Evolutionary conservation across 1,139 yeast genomes (phyloP).

Genomic region (Kodamaea ohmeri): DNA sequence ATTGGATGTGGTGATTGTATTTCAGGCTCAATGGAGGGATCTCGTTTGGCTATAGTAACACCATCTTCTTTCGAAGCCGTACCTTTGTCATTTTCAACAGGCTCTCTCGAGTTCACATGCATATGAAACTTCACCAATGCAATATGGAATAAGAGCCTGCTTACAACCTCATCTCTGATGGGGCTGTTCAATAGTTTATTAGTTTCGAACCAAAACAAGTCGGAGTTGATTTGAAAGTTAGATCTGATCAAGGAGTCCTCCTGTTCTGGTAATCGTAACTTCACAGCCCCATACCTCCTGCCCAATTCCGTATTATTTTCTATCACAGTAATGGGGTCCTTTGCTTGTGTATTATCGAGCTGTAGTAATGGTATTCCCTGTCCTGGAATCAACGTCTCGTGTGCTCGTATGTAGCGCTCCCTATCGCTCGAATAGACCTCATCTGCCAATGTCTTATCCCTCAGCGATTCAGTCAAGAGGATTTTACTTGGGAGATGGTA

Average conservation of each 20-base stretch:
- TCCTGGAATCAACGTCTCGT: too few relatives aligned
- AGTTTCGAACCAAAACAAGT: slow-evolving; percentile 56
- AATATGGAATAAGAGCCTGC: slow-evolving; percentile 31
- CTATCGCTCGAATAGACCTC: not conserved
- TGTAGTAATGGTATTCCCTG: slow-evolving; percentile 51
- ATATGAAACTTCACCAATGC: slow-evolving; percentile 32
- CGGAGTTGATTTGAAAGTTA: slow-evolving; percentile 31
- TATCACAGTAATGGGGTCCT: slow-evolving; percentile 52
- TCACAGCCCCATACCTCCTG: slow-evolving; percentile 64
- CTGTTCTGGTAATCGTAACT: slow-evolving; percentile 56
- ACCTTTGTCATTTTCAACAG: not conserved
- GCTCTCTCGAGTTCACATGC: not conserved
- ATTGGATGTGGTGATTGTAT: slow-evolving; percentile 7
- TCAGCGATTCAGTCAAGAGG: slow-evolving; percentile 21
- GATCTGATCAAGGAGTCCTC: slow-evolving; percentile 37
- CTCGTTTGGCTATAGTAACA: not conserved
- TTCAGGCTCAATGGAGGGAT: not conserved
- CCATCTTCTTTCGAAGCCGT: not conserved
- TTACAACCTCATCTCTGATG: slow-evolving; percentile 26
- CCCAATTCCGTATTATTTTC: slow-evolving; percentile 50
- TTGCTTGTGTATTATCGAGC: slow-evolving; percentile 43
- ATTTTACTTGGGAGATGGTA: slow-evolving; percentile 33
- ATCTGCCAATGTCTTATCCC: slow-evolving; percentile 16
- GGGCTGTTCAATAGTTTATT: slow-evolving; percentile 36
- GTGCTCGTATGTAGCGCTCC: slow-evolving; percentile 5